These are phyloP conservation scores for Teunomyces funiuensis DNA, from an alignment of 805 yeast genomes.

Conservation along the genomic window DNA sequence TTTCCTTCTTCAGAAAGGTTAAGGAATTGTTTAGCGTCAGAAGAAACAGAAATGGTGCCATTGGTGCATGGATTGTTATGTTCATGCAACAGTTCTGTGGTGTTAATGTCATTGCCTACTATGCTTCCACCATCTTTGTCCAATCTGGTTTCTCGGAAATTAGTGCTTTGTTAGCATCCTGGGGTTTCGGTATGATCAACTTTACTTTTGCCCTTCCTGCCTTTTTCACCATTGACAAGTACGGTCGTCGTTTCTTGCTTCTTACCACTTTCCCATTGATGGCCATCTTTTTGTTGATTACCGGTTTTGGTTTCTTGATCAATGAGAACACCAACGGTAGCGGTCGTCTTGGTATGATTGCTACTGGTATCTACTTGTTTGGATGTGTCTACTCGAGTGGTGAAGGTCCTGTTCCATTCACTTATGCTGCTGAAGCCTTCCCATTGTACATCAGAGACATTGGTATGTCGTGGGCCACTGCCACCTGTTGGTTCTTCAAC, in stretches of 20 bases:
- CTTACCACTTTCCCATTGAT: constrained; percentile 62
- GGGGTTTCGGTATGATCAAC: constrained; percentile 85
- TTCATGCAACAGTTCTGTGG: constrained; percentile 93
- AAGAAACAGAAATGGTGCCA: constrained; percentile 80
- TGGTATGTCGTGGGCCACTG: constrained; percentile 79
- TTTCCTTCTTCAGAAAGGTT: constrained; percentile 47
- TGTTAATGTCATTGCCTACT: constrained; percentile 83
- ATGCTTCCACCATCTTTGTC: constrained; percentile 72
- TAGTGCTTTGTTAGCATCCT: constrained; percentile 71
- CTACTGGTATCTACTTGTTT: constrained; percentile 73
- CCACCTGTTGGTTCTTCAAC: constrained; percentile 73
- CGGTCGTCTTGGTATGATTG: constrained; percentile 65
- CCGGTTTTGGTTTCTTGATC: constrained; percentile 75
- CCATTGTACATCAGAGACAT: constrained; percentile 77
- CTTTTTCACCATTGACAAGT: constrained; percentile 71
- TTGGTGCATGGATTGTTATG: constrained; percentile 81
- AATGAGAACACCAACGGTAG: constrained; percentile 39
- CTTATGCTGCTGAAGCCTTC: constrained; percentile 83
- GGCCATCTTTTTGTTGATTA: constrained; percentile 55
- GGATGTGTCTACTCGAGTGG: constrained; percentile 77
- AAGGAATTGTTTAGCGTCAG: constrained; percentile 65
- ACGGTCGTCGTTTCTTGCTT: constrained; percentile 67
- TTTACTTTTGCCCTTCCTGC: constrained; percentile 84
- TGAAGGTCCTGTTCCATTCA: constrained; percentile 88
- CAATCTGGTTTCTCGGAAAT: constrained; percentile 63